Base-by-base conservation (phyloP, 1,139 yeast species). In the Taphrina deformans region DNA sequence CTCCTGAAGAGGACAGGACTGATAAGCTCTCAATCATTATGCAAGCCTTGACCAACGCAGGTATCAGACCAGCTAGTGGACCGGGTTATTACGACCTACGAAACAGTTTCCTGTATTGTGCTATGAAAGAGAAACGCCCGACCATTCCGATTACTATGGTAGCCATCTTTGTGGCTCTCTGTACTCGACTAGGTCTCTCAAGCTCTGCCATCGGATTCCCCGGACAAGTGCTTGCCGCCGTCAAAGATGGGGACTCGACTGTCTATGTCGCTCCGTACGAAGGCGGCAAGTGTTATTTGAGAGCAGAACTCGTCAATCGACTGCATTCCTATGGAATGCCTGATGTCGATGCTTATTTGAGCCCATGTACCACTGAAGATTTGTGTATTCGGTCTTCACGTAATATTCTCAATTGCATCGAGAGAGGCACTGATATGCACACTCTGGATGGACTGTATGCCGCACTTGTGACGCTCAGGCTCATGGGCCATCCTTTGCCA, bases 101-200 rank as follows among this genome's bases (percentile, higher is more conserved):
- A 12, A 56, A 56, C 38, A 56, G 62, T 35, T 56, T 56, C 46
- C 14, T 56, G 23, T 56, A 45, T 16, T 33, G 53, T 12, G 55
- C 46, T 3, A 27, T 56, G 51, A 23, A 33, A 16, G 62, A 56
- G 12, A 18, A 29, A 4, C 31, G 33, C 4, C 62, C 62, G 4
- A 33, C 62, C n/a, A 45, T 56, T 26, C 62, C 62, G 35, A 56
- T 56, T n/a, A 46, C 52, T 7, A 44, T 56, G 53, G 53, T 44
- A 9, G 53, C 52, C 31, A 46, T 56, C 31, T 56, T 56, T n/a
- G 51, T 45, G 18, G 62, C 55, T 7, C 2, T 56, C 14, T 29
- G 41, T 9, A 33, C 53, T 18, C 51, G 52, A 21, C 41, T 56
- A 7, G 62, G 46, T 7, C 46, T 45, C 5, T 16, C 21, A 18